Conservation (phyloP, 2,329 filamentous ascomycete genomes). For the Ilyonectria robusta region DNA sequence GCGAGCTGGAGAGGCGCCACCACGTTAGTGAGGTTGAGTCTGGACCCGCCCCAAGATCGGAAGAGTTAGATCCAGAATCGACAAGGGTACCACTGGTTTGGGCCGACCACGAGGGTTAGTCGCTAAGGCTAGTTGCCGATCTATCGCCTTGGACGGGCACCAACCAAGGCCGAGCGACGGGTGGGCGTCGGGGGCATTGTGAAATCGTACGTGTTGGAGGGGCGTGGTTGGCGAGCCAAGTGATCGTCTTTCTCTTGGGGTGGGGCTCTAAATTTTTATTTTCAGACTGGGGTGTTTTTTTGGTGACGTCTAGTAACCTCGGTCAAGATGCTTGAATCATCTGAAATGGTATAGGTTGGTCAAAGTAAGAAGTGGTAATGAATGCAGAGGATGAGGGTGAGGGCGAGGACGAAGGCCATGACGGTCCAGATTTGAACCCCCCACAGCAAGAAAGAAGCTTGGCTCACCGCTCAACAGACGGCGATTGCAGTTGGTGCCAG, state of each 20-base stretch:
- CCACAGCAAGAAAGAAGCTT: neutral
- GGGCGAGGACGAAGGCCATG: neutral
- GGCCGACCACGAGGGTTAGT: conserved; percentile 44
- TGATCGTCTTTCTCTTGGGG: conserved; percentile 10
- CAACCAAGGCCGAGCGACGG: conserved; percentile 19
- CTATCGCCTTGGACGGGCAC: conserved; percentile 32
- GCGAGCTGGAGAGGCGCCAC: conserved; percentile 14
- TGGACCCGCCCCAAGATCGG: conserved; percentile 46
- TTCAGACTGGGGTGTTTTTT: neutral
- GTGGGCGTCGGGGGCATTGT: conserved; percentile 33
- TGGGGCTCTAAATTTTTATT: neutral
- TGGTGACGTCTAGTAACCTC: neutral
- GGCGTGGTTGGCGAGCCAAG: conserved; percentile 23
- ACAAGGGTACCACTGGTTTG: conserved; percentile 47
- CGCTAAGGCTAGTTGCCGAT: conserved; percentile 47
- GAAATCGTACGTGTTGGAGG: conserved; percentile 32
- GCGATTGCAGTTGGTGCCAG: conserved; percentile 14
- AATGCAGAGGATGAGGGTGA: neutral
- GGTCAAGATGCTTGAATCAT: conserved; percentile 11
- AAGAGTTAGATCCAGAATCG: conserved; percentile 43
- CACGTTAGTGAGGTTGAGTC: conserved; percentile 32
- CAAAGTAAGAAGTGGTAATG: conserved; percentile 1
- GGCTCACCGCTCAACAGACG: conserved; percentile 27
- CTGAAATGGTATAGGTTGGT: conserved; percentile 14
- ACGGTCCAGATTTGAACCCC: neutral